Conservation (phyloP, 306 rosid species). For the Trifolium repens region DNA sequence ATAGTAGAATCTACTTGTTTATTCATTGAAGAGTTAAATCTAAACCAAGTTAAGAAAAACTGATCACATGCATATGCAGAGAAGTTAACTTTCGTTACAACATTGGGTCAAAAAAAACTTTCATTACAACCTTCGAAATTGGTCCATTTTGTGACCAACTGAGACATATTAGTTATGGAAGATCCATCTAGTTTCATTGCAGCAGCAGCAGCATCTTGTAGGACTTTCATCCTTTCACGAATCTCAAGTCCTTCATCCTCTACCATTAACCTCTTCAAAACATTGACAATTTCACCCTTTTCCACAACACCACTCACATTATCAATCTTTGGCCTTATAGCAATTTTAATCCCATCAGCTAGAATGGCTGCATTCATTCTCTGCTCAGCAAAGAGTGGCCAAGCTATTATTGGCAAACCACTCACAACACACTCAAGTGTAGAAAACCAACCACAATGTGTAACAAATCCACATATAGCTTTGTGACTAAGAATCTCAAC, state of each 20-base stretch:
- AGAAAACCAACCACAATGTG: slow-evolving; percentile 48
- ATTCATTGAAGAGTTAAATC: neutral
- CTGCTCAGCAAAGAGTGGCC: slow-evolving; percentile 49
- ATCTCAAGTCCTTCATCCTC: slow-evolving; percentile 28
- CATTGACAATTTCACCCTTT: slow-evolving; percentile 10
- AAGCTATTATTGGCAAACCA: slow-evolving; percentile 41
- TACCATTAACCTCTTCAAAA: slow-evolving; percentile 19
- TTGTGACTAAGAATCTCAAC: slow-evolving; percentile 34
- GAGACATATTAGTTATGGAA: slow-evolving; percentile 37
- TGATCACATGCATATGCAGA: neutral
- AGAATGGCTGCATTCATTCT: slow-evolving; percentile 41
- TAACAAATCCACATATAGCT: slow-evolving; percentile 41
- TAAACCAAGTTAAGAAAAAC: neutral
- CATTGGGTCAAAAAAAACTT: no score
- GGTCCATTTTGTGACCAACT: slow-evolving; percentile 41
- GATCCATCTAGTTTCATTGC: slow-evolving; percentile 31
- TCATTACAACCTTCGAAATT: neutral
- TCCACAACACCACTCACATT: slow-evolving; percentile 14
- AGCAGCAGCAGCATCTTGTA: no score
- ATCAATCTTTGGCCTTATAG: slow-evolving; percentile 37
- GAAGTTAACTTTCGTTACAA: neutral
- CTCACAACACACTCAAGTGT: slow-evolving; percentile 35
- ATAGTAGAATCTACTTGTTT: neutral
- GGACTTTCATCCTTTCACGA: slow-evolving; percentile 9
- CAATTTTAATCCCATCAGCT: slow-evolving; percentile 38